Base-by-base conservation (phyloP, 2,329 filamentous ascomycete genomes). In the Albifimbria verrucaria region DNA sequence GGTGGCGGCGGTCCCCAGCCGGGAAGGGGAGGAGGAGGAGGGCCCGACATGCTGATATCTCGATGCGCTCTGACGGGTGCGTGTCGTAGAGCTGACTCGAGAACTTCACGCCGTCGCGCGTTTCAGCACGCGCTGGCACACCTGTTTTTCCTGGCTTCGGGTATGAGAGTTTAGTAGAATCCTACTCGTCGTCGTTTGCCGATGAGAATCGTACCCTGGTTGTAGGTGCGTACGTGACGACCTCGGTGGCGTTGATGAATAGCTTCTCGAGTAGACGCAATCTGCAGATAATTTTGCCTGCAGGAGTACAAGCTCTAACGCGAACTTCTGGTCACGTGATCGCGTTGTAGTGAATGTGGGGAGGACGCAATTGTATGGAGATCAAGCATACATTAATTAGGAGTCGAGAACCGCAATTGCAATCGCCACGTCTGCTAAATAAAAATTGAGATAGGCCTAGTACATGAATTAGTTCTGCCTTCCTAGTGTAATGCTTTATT, bases 1-100 rank as follows among this genome's bases (percentile, higher is more conserved):
- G 85, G 83, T 52, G 85, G 79, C 47, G 74, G 68, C 45, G 76
- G 76, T 11, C 78, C 79, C 80, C 80, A 83, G 55, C 80, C 80
- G 24, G 81, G 81, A 49, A 81, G 81, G 39, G 81, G 81, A 17
- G 81, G 81, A 54, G 81, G 80, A 46, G 78, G 80, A 52, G 70
- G 74, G 61, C 76, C 74, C 60, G 79, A 80, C 80, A 83, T 83
- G 53, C 61, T 70, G 62, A 57, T 55, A 60, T 62, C 54, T 55
- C 56, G 58, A 68, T 65, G 61, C 62, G 61, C 57, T 59, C 55
- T 52, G 60, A 32, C 55, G 45, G 56, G 25, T 41, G 56, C 54
- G 52, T 55, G 55, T 59, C 54, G 57, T 62, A 50, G 54, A 62
- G 58, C 57, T 59, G 61, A 58, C 58, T 64, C 56, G 54, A 62